These are phyloP conservation scores for Metschnikowia hibisci DNA, from an alignment of 805 yeast genomes.

Conservation along the genomic window DNA sequence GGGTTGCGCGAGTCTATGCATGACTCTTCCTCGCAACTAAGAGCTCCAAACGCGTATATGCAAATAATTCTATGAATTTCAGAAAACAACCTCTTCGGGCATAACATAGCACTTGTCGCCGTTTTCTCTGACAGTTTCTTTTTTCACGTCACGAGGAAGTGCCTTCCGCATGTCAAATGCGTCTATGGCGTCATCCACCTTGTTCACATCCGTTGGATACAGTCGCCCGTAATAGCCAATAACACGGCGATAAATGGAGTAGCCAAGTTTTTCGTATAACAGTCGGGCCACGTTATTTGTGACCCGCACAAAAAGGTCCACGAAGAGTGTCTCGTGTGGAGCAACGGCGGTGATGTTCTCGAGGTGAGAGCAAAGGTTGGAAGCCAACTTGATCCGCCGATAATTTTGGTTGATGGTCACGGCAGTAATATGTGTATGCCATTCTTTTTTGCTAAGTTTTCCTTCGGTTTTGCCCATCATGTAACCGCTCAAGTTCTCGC, in stretches of 20 bases:
- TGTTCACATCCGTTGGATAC: constrained; percentile 45
- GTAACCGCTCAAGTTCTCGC: constrained; percentile 50
- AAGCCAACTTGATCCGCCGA: constrained; percentile 82
- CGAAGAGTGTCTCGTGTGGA: constrained; percentile 76
- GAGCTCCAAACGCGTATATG: not conserved
- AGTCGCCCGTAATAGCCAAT: constrained; percentile 75
- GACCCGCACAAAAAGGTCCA: constrained; percentile 89
- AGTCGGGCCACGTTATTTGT: constrained; percentile 76
- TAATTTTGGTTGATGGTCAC: constrained; percentile 83
- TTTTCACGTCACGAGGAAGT: constrained; percentile 52
- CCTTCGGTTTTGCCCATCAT: constrained; percentile 99
- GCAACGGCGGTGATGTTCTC: constrained; percentile 66
- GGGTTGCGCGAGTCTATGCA: constrained; percentile 1
- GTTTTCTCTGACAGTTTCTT: constrained; percentile 51
- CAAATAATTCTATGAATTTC: constrained; percentile 3
- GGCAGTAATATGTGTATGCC: constrained; percentile 97
- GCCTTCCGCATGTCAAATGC: constrained; percentile 85
- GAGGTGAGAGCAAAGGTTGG: constrained; percentile 68
- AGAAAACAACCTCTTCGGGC: constrained; percentile 66
- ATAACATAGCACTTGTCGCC: constrained; percentile 58
- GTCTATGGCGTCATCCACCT: constrained; percentile 64
- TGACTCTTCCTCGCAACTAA: not conserved
- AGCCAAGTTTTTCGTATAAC: constrained; percentile 83
- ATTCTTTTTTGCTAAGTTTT: constrained; percentile 53
- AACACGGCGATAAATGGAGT: constrained; percentile 79